Evolutionary conservation across 2,329 filamentous ascomycete species (phyloP), one percentile per base, ranked within the genome.

Genomic region (Botrytis galanthina): DNA sequence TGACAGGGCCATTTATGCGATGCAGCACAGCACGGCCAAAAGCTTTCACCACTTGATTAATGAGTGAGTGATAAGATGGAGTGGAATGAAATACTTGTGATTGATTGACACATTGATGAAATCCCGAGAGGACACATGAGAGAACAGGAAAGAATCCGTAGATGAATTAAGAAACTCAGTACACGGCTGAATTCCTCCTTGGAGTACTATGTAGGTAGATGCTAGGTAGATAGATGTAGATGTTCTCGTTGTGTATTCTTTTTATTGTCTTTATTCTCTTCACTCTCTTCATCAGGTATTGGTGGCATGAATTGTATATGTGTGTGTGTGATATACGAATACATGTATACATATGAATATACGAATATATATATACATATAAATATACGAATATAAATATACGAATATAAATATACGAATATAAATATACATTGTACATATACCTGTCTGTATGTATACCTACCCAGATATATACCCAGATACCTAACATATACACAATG

Each of bases 1-100:
- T 51, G 63, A 67, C 63, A 67, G 63, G 44, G 44, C 44, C 14
- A 67, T 67, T 51, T 39, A 67, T 67, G 63, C 44, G 63, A 37
- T 51, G 32, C 63, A 35, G 59, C 32, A 61, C 63, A 35, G 59
- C 32, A 61, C 59, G 10, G 29, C 16, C 3, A 29, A n/a, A 29
- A 44, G 18, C 61, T 63, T 20, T 18, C 10, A 64, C n/a, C 10
- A 64, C 29, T 48, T 29, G 62, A 66, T 35, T 29, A 26, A 7
- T 16, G 20, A 14, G 3, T 32, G n/a, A 60, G 46, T 48, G 20
- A 46, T 46, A 8, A 20, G 44, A 59, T 20, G 20, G 29, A 46
- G 44, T 46, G 1, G 4, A 20, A 18, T 20, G 20, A 20, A 3
- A 20, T 46, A 46, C 20, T 4, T 22, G 8, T 48, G 46, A n/a